Base-by-base conservation (phyloP, 441 rosid genomes). In the Biscutella laevigata region DNA sequence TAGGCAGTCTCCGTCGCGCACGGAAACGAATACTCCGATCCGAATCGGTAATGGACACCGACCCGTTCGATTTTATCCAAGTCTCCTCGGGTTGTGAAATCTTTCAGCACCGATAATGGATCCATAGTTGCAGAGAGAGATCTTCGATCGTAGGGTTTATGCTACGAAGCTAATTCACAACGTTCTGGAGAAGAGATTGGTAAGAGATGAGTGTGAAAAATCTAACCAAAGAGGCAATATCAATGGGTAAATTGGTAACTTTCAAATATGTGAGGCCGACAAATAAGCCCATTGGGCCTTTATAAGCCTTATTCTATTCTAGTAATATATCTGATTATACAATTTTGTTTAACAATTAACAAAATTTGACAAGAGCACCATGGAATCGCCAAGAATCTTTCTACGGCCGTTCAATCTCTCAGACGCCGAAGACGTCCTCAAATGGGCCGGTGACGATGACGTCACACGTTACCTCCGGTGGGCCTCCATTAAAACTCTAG, bases 101-200 rank as follows among this genome's bases (percentile, higher is more conserved):
- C 90, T 6, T 86, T 84, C 9, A 85, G 88, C 12, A 72, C 94
- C 2, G 95, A 84, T 28, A 85, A 75, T 0, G 95, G 94, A 62
- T 91, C 96, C 98, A 87, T 86, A 0, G 50, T 5, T 42, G 27
- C n/a, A 2, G 14, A 8, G 27, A 36, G 17, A 5, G 39, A 49
- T 28, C 16, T 20, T 41, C 5, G 63, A 51, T 27, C 1, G 36
- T 60, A 53, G 62, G 71, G 62, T 46, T 53, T 54, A 60, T 32
- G 61, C 16, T 7, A 19, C 16, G 19, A 13, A 61, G 36, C n/a
- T n/a, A n/a, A n/a, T n/a, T n/a, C n/a, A n/a, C n/a, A n/a, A n/a
- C n/a, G n/a, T n/a, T n/a, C n/a, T n/a, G n/a, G n/a, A n/a, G n/a
- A n/a, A 40, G 61, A 57, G 24, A 58, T 9, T n/a, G 16, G 43